Conservation (phyloP, 2,329 filamentous ascomycete genomes). For the Stemphylium beticola region DNA sequence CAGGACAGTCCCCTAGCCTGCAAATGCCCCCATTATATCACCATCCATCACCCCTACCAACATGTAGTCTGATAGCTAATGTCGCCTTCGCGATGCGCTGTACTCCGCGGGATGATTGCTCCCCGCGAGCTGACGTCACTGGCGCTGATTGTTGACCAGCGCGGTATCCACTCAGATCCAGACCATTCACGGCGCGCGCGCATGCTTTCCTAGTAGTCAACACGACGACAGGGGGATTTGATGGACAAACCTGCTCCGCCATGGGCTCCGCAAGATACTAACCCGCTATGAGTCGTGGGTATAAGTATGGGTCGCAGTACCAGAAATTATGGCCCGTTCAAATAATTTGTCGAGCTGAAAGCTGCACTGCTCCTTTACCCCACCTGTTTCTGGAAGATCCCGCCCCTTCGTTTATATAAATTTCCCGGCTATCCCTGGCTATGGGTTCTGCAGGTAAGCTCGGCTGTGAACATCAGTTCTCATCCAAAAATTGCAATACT, state of each 20-base stretch:
- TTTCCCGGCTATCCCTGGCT: background rate
- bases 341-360: background rate
- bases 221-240: slow-evolving; percentile 17
- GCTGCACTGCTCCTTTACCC: background rate
- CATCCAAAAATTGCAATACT: background rate
- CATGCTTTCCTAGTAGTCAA: slow-evolving; percentile 3
- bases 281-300: slow-evolving; percentile 9
- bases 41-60: background rate
- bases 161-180: slow-evolving; percentile 12
- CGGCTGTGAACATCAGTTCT: background rate
- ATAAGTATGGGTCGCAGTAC: slow-evolving; percentile 12
- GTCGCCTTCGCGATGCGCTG: background rate
- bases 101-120: background rate
- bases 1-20: background rate
- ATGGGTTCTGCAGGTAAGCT: slow-evolving; percentile 41
- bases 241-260: slow-evolving; percentile 28
- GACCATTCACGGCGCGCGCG: slow-evolving; percentile 13
- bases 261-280: slow-evolving; percentile 5
- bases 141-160: slow-evolving; percentile 31
- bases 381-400: background rate
- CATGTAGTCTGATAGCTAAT: background rate
- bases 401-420: background rate
- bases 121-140: slow-evolving; percentile 34
- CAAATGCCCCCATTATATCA: background rate
- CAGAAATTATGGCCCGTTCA: background rate